Conservation (phyloP, 768 basidiomycete genomes). For the Amanita jacksonii region DNA sequence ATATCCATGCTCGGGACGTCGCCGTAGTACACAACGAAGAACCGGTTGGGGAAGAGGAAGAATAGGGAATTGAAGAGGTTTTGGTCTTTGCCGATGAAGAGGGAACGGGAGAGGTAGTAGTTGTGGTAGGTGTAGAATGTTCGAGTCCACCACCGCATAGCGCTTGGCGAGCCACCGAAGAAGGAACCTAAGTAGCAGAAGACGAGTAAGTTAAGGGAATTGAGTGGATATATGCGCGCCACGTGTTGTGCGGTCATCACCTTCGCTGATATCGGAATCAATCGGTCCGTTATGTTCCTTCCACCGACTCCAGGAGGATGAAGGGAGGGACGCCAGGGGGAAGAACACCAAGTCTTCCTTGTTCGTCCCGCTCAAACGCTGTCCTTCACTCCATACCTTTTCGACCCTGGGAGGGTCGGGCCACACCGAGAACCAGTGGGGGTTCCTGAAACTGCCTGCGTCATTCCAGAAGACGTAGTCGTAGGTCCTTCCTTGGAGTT, state of each 20-base stretch:
- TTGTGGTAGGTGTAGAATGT: conserved; percentile 44
- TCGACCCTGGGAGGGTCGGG: conserved; percentile 33
- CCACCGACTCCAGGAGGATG: conserved; percentile 25
- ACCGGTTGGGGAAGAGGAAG: conserved; percentile 33
- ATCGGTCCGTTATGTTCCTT: conserved; percentile 37
- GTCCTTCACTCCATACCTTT: conserved; percentile 29
- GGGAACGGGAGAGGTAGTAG: conserved; percentile 33
- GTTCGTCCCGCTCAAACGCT: conserved; percentile 17
- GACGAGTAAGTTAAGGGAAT: not conserved
- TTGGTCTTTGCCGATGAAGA: conserved; percentile 52
- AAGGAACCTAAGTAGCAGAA: conserved; percentile 35
- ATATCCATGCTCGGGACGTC: conserved; percentile 15
- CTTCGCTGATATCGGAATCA: conserved; percentile 42
- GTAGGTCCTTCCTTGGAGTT: conserved; percentile 22
- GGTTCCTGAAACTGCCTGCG: conserved; percentile 39
- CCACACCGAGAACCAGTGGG: conserved; percentile 38
- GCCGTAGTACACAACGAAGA: conserved; percentile 29
- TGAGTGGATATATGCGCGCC: not conserved
- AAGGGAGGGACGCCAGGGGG: conserved; percentile 31
- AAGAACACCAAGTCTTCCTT: conserved; percentile 41
- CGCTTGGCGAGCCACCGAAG: conserved; percentile 39
- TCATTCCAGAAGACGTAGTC: conserved; percentile 53
- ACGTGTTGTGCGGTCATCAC: conserved; percentile 20
- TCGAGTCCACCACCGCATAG: conserved; percentile 35
- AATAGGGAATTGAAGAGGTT: conserved; percentile 40